Base-by-base conservation (phyloP, 2,329 filamentous ascomycete species). In the Calonectria pseudoreteaudii region DNA sequence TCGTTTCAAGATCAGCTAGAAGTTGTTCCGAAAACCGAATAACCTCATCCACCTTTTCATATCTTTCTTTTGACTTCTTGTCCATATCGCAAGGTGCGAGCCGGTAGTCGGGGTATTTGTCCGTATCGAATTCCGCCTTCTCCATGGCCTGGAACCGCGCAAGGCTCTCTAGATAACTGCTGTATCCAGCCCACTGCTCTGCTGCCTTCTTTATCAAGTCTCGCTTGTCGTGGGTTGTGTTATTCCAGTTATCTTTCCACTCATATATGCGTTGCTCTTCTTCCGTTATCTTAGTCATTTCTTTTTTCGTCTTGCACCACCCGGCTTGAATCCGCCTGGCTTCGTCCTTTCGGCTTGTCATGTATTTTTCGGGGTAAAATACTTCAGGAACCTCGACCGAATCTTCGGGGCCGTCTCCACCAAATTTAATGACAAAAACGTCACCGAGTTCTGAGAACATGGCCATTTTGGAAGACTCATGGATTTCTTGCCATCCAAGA, bases 321-420 rank as follows among this genome's bases (percentile, higher is more conserved):
- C 80, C 84, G 16, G 74, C 72, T 73, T 88, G 86, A 52, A 90
- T 88, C 10, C 85, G 83, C 11, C 86, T 74, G 18, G 89, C 87
- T 67, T 88, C 86, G 14, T 87, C 83, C 69, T 86, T 87, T 18
- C 86, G 85, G 14, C 78, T 81, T 62, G 84, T 82, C 66, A 90
- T 80, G 71, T 91, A 91, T n/a, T 86, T 87, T 79, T 91, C 90
- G 1, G 88, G 87, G 76, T 90, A 91, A 74, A 90, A 86, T 16
- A 87, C 82, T 52, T 83, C 81, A 8, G 90, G 90, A 41, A 91
- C 86, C 4, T 90, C 87, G 52, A 90, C 83, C 3, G 84, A 84
- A 56, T 86, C 85, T 10, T 82, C 79, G 6, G 87, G 83, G 2
- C 86, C 87, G 5, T 85, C 82, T 3, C 84, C 85, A 20, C 84